These are phyloP conservation scores for Pseudocercospora fijiensis DNA, from an alignment of 2,329 filamentous ascomycete genomes.

Conservation along the genomic window DNA sequence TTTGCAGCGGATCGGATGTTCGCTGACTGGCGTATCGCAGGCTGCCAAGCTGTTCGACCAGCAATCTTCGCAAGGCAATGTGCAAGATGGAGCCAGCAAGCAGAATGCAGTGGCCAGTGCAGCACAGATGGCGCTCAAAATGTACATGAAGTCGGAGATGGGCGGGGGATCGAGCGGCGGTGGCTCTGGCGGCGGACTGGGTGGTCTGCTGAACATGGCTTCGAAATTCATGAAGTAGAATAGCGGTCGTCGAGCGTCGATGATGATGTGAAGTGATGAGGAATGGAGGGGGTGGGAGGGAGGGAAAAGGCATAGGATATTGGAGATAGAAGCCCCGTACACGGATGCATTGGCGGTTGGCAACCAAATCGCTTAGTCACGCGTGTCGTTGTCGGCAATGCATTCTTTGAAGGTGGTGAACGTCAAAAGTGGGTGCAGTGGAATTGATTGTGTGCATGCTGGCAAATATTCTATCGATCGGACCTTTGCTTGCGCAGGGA, in stretches of 20 bases:
- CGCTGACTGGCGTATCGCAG: conserved; percentile 48
- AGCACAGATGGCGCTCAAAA: conserved; percentile 82
- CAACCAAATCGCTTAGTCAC: not conserved
- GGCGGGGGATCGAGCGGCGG: conserved; percentile 48
- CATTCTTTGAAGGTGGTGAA: not conserved
- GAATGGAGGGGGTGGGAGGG: not conserved
- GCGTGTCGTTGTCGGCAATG: no score
- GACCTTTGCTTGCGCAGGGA: not conserved
- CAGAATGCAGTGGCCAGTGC: conserved; percentile 76
- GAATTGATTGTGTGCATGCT: not conserved
- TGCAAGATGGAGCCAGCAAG: conserved; percentile 63
- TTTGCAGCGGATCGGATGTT: no score
- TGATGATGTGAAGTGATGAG: not conserved
- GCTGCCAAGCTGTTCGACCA: conserved; percentile 72
- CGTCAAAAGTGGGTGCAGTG: no score
- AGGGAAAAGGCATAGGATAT: not conserved
- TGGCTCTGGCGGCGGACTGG: conserved; percentile 31
- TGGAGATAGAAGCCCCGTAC: conserved; percentile 1
- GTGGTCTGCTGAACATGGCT: conserved; percentile 57
- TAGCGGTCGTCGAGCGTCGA: not conserved
- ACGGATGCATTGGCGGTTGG: not conserved
- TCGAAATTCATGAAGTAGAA: conserved; percentile 56
- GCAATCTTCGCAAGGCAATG: conserved; percentile 57
- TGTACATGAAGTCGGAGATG: conserved; percentile 78
- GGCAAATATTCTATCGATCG: not conserved